A percentile compares a stretch with the other conserved stretches of the same genome.
Conservation (phyloP, 2,329 filamentous ascomycete genomes). For the Aspergillus sp. region DNA sequence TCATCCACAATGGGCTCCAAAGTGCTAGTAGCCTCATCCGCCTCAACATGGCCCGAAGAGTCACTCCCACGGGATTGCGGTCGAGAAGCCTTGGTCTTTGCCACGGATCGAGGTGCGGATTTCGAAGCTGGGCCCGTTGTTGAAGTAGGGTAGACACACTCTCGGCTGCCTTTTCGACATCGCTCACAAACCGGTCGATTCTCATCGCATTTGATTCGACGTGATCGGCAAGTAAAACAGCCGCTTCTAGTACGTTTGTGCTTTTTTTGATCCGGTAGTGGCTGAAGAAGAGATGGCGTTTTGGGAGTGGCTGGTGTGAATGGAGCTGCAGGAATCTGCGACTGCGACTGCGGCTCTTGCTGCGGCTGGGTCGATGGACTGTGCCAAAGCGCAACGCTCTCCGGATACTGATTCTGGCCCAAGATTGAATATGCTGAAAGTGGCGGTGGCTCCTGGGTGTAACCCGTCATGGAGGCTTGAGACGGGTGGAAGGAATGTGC, state of each 20-base stretch:
- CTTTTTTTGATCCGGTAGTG: constrained; percentile 70
- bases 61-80: constrained; percentile 46
- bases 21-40: constrained; percentile 38
- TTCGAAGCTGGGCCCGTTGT: constrained; percentile 42
- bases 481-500: constrained; percentile 31
- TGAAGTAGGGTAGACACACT: constrained; percentile 82
- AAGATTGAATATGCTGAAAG: constrained; percentile 36
- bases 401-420: constrained; percentile 39
- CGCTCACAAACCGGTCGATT: constrained; percentile 81
- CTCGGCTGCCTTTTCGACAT: constrained; percentile 86
- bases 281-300: constrained; percentile 32
- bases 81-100: constrained; percentile 42
- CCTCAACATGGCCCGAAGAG: constrained; percentile 53
- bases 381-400: constrained; percentile 47
- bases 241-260: constrained; percentile 91
- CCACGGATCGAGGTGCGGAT: constrained; percentile 38
- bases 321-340: constrained; percentile 12
- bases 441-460: constrained; percentile 22
- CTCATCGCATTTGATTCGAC: constrained; percentile 95
- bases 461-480: constrained; percentile 31
- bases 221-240: constrained; percentile 86
- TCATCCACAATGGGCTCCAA: constrained; percentile 47
- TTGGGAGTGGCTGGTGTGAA: constrained; percentile 27
- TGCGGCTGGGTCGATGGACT: constrained; percentile 26
- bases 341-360: constrained; percentile 14